These are phyloP conservation scores for Ampelomyces quisqualis DNA, from an alignment of 2,329 filamentous ascomycete species.

Conservation along the genomic window DNA sequence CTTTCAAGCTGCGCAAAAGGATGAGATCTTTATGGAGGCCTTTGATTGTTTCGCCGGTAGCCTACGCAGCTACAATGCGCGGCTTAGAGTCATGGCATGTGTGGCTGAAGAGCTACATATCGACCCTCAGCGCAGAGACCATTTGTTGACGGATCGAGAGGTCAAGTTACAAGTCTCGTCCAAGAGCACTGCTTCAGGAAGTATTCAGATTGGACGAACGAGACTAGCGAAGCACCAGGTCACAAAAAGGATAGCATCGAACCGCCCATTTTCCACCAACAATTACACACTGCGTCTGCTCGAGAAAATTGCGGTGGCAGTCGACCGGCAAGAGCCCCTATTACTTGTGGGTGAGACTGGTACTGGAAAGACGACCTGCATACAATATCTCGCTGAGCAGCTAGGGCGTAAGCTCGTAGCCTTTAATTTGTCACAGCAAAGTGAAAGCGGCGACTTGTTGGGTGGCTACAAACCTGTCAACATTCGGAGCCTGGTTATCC, in stretches of 20 bases:
- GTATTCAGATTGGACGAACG: slow-evolving; percentile 45
- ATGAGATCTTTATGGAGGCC: slow-evolving; percentile 91
- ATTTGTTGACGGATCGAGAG: slow-evolving; percentile 72
- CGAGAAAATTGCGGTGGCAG: slow-evolving; percentile 82
- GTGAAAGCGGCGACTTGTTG: slow-evolving; percentile 91
- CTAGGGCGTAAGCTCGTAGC: slow-evolving; percentile 85
- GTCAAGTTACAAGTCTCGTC: slow-evolving; percentile 57
- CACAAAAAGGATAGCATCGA: slow-evolving; percentile 42
- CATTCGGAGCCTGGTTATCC: slow-evolving; percentile 80
- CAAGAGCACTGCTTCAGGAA: slow-evolving; percentile 30
- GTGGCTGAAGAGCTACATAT: slow-evolving; percentile 89
- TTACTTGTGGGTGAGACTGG: slow-evolving; percentile 97
- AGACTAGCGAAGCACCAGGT: slow-evolving; percentile 48
- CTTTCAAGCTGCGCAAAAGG: slow-evolving; percentile 67
- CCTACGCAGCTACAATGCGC: slow-evolving; percentile 65
- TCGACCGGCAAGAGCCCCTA: slow-evolving; percentile 82
- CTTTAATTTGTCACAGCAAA: slow-evolving; percentile 97
- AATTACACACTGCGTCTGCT: slow-evolving; percentile 79
- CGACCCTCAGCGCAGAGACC: slow-evolving; percentile 75
- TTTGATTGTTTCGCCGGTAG: slow-evolving; percentile 89
- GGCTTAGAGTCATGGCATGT: slow-evolving; percentile 61
- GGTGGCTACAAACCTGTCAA: slow-evolving; percentile 97
- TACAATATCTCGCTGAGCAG: slow-evolving; percentile 85
- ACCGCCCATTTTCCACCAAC: slow-evolving; percentile 79
- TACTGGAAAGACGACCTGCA: slow-evolving; percentile 94